These are phyloP conservation scores for Pharus latifolius DNA, from an alignment of 176 grass and related monocot species.

Conservation along the genomic window DNA sequence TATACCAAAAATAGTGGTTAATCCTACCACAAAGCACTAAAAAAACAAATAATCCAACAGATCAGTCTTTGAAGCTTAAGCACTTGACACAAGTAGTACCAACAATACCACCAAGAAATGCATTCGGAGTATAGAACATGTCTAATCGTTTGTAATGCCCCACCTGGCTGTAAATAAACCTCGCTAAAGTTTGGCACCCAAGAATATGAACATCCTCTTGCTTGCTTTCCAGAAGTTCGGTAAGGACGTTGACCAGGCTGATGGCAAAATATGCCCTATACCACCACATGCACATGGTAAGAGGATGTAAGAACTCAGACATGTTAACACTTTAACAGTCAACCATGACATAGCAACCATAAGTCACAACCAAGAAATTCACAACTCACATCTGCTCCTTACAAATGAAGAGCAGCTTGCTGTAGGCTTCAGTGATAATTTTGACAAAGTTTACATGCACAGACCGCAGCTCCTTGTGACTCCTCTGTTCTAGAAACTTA, in stretches of 20 bases:
- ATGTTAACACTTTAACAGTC: background rate
- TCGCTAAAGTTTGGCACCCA: slow-evolving; percentile 87
- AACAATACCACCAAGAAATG: background rate
- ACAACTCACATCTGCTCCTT: slow-evolving; percentile 93
- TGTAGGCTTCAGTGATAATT: slow-evolving; percentile 91
- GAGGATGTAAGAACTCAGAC: background rate
- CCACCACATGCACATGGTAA: slow-evolving; percentile 18
- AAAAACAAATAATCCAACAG: background rate
- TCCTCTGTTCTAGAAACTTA: slow-evolving; percentile 87
- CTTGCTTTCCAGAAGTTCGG: slow-evolving; percentile 89
- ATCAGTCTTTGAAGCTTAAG: background rate
- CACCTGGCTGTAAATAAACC: slow-evolving; percentile 91
- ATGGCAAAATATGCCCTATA: slow-evolving; percentile 94
- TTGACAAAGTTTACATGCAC: slow-evolving; percentile 75
- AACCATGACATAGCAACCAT: background rate
- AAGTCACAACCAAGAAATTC: background rate
- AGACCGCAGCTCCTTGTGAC: slow-evolving; percentile 68
- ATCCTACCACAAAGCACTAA: background rate
- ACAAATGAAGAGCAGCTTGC: slow-evolving; percentile 83
- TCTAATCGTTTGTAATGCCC: background rate
- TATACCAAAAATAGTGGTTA: background rate
- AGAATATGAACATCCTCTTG: slow-evolving; percentile 74
- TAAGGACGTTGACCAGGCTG: slow-evolving; percentile 78
- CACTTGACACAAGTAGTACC: too few relatives aligned
- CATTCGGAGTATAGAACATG: background rate